Percentiles rank a stretch among this genome's conserved stretches.
Conservation (phyloP, 768 basidiomycete genomes). For the Amanita inopinata region DNA sequence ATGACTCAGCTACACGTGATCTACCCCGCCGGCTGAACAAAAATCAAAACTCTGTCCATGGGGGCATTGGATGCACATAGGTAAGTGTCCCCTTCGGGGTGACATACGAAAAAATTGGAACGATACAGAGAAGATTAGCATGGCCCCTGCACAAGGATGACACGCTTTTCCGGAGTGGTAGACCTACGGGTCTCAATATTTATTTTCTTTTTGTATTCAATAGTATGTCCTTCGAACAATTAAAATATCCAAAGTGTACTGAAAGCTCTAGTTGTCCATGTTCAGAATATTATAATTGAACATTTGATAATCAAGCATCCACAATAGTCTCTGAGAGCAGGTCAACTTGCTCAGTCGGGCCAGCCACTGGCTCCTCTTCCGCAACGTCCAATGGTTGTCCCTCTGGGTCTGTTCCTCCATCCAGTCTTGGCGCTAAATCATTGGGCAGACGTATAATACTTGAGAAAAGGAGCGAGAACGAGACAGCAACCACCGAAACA, state of each 20-base stretch:
- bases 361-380: too few relatives aligned
- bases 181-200: slow-evolving; percentile 49
- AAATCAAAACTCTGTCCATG: slow-evolving; percentile 13
- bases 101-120: slow-evolving; percentile 99
- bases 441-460: not conserved
- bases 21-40: slow-evolving; percentile 18
- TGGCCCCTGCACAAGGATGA: slow-evolving; percentile 99
- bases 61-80: not conserved
- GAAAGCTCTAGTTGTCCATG: too few relatives aligned
- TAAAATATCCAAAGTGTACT: too few relatives aligned
- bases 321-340: too few relatives aligned
- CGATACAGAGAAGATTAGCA: slow-evolving; percentile 99
- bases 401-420: slow-evolving; percentile 11
- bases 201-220: slow-evolving; percentile 32
- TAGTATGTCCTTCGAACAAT: too few relatives aligned
- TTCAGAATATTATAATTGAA: too few relatives aligned
- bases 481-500: slow-evolving; percentile 32
- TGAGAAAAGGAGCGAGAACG: slow-evolving; percentile 33
- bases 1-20: too few relatives aligned
- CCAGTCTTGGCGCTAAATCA: not conserved
- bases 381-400: not conserved
- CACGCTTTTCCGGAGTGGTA: slow-evolving; percentile 96
- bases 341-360: too few relatives aligned
- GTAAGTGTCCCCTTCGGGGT: slow-evolving; percentile 72
- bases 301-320: too few relatives aligned